Evolutionary conservation across 2,329 filamentous ascomycete species (phyloP).

Genomic region (Rosellinia necatrix): DNA sequence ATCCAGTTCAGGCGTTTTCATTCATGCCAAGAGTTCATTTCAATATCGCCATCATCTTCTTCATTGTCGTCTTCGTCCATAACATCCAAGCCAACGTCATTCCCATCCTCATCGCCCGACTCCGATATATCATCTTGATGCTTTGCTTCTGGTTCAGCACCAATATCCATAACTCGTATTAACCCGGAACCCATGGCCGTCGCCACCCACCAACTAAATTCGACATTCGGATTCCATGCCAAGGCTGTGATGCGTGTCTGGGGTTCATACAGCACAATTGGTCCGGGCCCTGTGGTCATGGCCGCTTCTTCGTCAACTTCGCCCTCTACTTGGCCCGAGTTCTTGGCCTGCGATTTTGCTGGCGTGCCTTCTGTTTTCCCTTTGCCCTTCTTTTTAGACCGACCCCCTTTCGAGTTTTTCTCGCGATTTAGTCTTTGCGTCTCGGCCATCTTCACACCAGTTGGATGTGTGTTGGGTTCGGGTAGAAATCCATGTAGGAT

Average conservation of each 20-base stretch:
- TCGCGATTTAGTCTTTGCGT: constrained; percentile 40
- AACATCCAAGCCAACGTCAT: constrained; percentile 18
- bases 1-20: not conserved
- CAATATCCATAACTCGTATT: constrained; percentile 68
- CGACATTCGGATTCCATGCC: constrained; percentile 70
- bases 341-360: constrained; percentile 34
- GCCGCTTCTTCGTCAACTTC: constrained; percentile 33
- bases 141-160: constrained; percentile 45
- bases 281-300: constrained; percentile 37
- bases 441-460: constrained; percentile 43
- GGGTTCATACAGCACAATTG: constrained; percentile 63
- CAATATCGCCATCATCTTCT: constrained; percentile 19
- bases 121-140: constrained; percentile 15
- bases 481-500: constrained; percentile 57
- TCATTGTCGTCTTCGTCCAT: constrained; percentile 17
- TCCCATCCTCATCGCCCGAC: constrained; percentile 15
- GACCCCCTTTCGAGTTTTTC: constrained; percentile 38
- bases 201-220: constrained; percentile 70
- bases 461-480: constrained; percentile 54
- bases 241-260: constrained; percentile 65
- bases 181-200: constrained; percentile 69
- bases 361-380: constrained; percentile 23
- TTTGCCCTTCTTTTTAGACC: constrained; percentile 43
- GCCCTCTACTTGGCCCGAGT: constrained; percentile 37
- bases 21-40: constrained; percentile 14